phyloP scores from a whole-genome alignment of 148 eudicot genomes.

The Limonium bicolor region DNA sequence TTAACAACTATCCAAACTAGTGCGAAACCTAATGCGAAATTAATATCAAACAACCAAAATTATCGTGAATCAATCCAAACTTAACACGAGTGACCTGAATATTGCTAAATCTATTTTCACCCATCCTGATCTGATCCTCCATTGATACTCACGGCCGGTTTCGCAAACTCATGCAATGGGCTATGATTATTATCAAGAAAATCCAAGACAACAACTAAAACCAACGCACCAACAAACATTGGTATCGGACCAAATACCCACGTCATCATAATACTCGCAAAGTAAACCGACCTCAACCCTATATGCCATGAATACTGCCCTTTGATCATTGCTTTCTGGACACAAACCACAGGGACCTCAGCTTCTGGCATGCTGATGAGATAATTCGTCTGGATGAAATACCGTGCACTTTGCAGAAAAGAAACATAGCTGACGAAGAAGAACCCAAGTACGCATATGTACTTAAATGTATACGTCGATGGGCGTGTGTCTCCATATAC shows the following conservation, averaged over 20 bases:
- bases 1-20: no score
- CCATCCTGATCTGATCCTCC: no score
- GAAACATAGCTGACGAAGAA: slow-evolving; percentile 48
- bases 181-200: slow-evolving; percentile 21
- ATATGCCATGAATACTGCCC: slow-evolving; percentile 36
- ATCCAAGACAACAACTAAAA: slow-evolving; percentile 14
- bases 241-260: slow-evolving; percentile 51
- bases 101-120: no score
- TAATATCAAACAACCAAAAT: no score
- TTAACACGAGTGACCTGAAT: no score
- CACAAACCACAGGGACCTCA: slow-evolving; percentile 17
- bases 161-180: slow-evolving; percentile 12
- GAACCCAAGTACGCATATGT: slow-evolving; percentile 22
- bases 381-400: slow-evolving; percentile 35
- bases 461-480: slow-evolving; percentile 23
- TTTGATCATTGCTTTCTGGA: slow-evolving; percentile 24
- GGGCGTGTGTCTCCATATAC: slow-evolving; percentile 42
- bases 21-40: no score
- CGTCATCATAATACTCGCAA: slow-evolving; percentile 22
- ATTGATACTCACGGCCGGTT: no score
- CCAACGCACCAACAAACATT: slow-evolving; percentile 22
- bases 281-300: slow-evolving; percentile 37
- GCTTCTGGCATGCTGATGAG: slow-evolving; percentile 54
- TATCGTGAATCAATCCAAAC: no score
- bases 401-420: slow-evolving; percentile 36